These are phyloP conservation scores for Saprolegnia parasitica DNA, from an alignment of 352 stramenopile genomes.

Conservation along the genomic window DNA sequence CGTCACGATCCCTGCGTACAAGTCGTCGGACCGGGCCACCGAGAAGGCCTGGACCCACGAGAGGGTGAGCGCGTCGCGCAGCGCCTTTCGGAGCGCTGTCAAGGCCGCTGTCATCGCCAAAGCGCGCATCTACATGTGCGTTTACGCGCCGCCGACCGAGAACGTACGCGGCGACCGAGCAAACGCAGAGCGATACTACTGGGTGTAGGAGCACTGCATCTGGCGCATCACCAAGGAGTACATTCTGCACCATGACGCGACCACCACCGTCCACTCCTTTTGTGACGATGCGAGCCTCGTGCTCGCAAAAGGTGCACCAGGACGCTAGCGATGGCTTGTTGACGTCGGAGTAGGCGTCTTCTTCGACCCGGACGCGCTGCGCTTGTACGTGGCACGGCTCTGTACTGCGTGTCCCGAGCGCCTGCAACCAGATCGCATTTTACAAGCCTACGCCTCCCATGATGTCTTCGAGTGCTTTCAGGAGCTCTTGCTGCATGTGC, in stretches of 20 bases:
- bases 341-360: not conserved
- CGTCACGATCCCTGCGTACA: not conserved
- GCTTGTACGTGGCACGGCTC: too few relatives aligned
- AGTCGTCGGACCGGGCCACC: not conserved
- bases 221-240: not conserved
- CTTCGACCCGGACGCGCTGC: too few relatives aligned
- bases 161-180: too few relatives aligned
- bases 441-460: too few relatives aligned
- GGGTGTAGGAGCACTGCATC: too few relatives aligned
- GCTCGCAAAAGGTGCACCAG: not conserved
- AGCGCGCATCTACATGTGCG: not conserved
- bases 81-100: not conserved
- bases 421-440: too few relatives aligned
- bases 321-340: not conserved
- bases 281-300: not conserved
- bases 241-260: not conserved
- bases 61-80: not conserved
- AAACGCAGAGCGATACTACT: too few relatives aligned
- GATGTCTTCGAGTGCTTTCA: too few relatives aligned
- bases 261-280: not conserved
- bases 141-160: not conserved
- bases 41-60: not conserved
- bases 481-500: too few relatives aligned
- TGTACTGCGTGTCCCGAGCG: too few relatives aligned
- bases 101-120: not conserved